These are phyloP conservation scores for Trypethelium eluteriae DNA, from an alignment of 495 filamentous ascomycete genomes.

Conservation along the genomic window DNA sequence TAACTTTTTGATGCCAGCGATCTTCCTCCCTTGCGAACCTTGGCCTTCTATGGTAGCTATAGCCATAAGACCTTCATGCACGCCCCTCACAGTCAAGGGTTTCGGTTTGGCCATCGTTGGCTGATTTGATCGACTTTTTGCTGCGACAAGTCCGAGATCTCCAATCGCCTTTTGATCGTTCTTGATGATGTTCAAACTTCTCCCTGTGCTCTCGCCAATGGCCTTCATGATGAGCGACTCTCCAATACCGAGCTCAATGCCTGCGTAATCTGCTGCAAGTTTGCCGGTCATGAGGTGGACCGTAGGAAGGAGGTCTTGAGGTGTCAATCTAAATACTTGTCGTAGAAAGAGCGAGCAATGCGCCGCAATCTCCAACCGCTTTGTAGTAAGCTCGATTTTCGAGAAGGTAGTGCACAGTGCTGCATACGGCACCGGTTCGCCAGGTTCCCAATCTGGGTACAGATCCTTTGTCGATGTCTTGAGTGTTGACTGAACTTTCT, in stretches of 20 bases:
- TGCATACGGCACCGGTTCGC: slow-evolving; percentile 85
- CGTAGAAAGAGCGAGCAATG: slow-evolving; percentile 86
- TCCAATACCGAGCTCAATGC: slow-evolving; percentile 92
- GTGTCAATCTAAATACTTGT: slow-evolving; percentile 86
- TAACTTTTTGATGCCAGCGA: slow-evolving; percentile 90
- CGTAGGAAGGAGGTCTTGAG: slow-evolving; percentile 75
- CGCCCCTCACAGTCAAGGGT: slow-evolving; percentile 73
- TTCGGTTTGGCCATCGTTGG: slow-evolving; percentile 97
- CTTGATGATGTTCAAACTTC: slow-evolving; percentile 80
- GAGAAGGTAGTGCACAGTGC: slow-evolving; percentile 93
- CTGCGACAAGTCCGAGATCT: slow-evolving; percentile 87
- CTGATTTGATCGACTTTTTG: slow-evolving; percentile 88
- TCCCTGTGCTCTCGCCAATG: slow-evolving; percentile 87
- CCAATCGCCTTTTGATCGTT: slow-evolving; percentile 92
- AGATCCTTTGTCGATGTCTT: slow-evolving; percentile 61
- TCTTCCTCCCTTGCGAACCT: slow-evolving; percentile 82
- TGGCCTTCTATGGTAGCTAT: slow-evolving; percentile 83
- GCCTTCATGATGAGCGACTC: slow-evolving; percentile 98
- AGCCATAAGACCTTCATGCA: slow-evolving; percentile 78
- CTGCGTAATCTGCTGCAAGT: slow-evolving; percentile 90
- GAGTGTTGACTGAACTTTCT: slow-evolving; percentile 75
- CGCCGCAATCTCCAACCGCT: slow-evolving; percentile 75
- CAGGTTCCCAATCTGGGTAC: slow-evolving; percentile 88
- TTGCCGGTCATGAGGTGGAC: slow-evolving; percentile 97
- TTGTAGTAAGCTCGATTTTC: slow-evolving; percentile 84